Base-by-base conservation (phyloP, 495 filamentous ascomycete species). In the Trypethelium eluteriae region DNA sequence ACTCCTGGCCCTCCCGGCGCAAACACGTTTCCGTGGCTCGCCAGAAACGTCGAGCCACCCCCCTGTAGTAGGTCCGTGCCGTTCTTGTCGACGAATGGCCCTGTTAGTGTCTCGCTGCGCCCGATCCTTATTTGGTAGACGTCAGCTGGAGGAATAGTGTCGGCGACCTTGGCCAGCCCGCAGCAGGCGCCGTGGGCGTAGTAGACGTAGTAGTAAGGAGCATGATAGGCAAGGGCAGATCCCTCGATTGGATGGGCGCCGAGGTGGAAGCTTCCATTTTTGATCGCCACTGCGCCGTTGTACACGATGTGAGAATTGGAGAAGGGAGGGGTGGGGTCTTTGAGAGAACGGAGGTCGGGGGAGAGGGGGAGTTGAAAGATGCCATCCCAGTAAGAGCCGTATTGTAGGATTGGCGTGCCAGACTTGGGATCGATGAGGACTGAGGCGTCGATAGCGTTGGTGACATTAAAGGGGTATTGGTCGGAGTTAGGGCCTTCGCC, bases 181-280 rank as follows among this genome's bases (percentile, higher is more conserved):
- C 85, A 84, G 61, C 82, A 76, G 64, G 94, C 85, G 62, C 82
- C 80, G 78, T 97, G 96, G 25, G 76, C 82, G 73, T 91, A 81
- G 71, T 84, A 84, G 61, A 97, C 87, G 79, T 96, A 97, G 81
- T 95, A 91, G 74, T 89, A 88, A 36, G 96, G 76, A 77, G 96
- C 92, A 70, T 96, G 85, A 79, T 97, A 96, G 84, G 89, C 92
- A 81, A 95, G 69, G 66, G 79, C 86, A 0, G 80, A 61, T 2
- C 81, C 88, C 69, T 91, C 88, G 62, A 82, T 75, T 4, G 83
- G 81, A 59, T 84, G 82, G 32, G 80, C 78, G 0, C 81, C 81
- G 11, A 74, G 78, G 0, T 76, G 70, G 67, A 86, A 82, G 67
- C 79, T 86, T 0, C 82, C 83, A 18, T 72, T 61, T 77, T 77